These are phyloP conservation scores for Rugosomyces carneus DNA, from an alignment of 1,284 basidiomycete genomes.

Conservation along the genomic window DNA sequence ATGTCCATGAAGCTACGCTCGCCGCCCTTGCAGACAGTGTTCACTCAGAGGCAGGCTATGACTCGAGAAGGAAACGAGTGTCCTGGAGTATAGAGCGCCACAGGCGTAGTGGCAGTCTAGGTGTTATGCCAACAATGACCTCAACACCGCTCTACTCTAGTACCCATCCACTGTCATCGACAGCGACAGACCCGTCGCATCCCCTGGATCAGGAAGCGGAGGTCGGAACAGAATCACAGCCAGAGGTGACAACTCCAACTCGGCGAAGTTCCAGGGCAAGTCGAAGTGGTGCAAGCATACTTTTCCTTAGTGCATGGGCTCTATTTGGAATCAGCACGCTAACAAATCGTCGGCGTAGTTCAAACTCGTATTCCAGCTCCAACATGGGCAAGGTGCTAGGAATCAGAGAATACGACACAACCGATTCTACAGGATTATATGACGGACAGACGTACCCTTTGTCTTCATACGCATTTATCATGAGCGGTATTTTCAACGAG, in stretches of 20 bases:
- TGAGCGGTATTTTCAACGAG: constrained; percentile 36
- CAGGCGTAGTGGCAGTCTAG: constrained; percentile 38
- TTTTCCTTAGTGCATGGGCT: constrained; percentile 67
- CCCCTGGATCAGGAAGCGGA: constrained; percentile 26
- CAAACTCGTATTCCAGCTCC: constrained; percentile 20
- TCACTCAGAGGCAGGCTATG: constrained; percentile 57
- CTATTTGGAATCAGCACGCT: constrained; percentile 61
- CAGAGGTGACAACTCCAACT: constrained; percentile 20
- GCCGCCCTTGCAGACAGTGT: constrained; percentile 62
- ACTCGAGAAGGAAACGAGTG: constrained; percentile 44
- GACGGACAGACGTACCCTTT: constrained; percentile 2
- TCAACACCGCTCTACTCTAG: constrained; percentile 22
- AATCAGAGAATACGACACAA: constrained; percentile 10
- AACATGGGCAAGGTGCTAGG: constrained; percentile 31
- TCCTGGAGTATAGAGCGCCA: constrained; percentile 63
- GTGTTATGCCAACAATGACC: constrained; percentile 24
- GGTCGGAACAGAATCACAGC: constrained; percentile 36
- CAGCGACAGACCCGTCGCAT: constrained; percentile 16
- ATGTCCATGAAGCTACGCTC: constrained; percentile 45
- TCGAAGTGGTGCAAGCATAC: constrained; percentile 59
- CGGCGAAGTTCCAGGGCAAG: constrained; percentile 52
- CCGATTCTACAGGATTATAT: constrained; percentile 1
- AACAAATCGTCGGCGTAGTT: constrained; percentile 24
- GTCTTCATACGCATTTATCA: constrained; percentile 18
- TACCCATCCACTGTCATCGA: constrained; percentile 21